Evolutionary conservation across 768 basidiomycete species (phyloP), one percentile per base, ranked within the genome.

Genomic region (Leucosporidium creatinivorum): DNA sequence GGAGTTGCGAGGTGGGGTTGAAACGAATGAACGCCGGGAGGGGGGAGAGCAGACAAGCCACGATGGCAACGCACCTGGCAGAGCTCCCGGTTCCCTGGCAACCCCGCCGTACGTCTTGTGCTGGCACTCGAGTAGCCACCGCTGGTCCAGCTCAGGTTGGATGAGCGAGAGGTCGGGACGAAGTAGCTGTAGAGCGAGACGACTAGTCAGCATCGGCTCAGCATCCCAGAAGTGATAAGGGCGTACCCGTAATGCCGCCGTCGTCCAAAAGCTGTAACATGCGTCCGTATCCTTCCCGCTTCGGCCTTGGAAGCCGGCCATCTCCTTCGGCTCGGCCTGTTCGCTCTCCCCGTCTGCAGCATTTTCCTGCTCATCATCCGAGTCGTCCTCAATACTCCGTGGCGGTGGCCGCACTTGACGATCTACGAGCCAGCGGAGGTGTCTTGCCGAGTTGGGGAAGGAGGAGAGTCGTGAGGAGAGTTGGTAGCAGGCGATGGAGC

Each of bases 241-340:
- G 76, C 84, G 61, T 69, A 93, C 93, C 75, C 83, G 78, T 15
- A 97, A 78, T 0, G 89, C 82, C 13, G 86, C 93, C 4, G 89
- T 87, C 73, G 88, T 88, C 94, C 94, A 99, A 78, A 96, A 98
- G 70, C 89, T 90, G 78, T 99, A 99, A 77, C 94, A 99, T 4
- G 92, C 89, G 70, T 98, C 94, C 8, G 88, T 84, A 6, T 83
- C 81, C 79, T 99, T 99, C 66, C 85, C 87, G 2, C 91, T 91
- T 28, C 94, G 83, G 3, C 94, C 94, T 72, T 87, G 81, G 75
- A 92, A 96, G 0, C 94, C 94, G 0, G 91, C 91, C 0, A 81
- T 81, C 0, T 74, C 68, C 21, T 39, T 13, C 30, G 15, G 15
- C 0, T 66, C 69, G 8, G 21, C 55, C 8, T 52, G 56, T 0